These are phyloP conservation scores for Paramecium biaurelia DNA, from an alignment of 73 alveolate genomes.

Conservation along the genomic window DNA sequence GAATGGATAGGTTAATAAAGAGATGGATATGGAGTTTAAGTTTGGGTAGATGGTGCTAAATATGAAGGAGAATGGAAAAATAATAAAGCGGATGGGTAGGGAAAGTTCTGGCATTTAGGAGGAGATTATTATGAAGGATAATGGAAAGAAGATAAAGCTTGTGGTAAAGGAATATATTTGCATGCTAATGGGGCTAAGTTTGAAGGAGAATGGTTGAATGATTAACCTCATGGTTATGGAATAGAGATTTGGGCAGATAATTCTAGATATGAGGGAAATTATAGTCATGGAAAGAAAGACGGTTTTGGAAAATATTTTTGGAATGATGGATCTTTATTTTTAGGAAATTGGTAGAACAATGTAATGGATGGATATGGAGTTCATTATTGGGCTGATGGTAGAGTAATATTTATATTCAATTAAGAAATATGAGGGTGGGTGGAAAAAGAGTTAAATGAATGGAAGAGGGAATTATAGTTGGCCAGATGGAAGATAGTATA, in stretches of 20 bases:
- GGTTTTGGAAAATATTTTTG: slow-evolving; percentile 76
- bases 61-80: slow-evolving; percentile 59
- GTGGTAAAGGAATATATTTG: slow-evolving; percentile 48
- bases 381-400: slow-evolving; percentile 67
- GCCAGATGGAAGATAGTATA: slow-evolving; percentile 68
- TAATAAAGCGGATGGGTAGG: slow-evolving; percentile 57
- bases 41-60: slow-evolving; percentile 56
- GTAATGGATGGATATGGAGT: slow-evolving; percentile 74
- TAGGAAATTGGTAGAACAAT: slow-evolving; percentile 75
- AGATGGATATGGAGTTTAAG: slow-evolving; percentile 55
- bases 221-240: slow-evolving; percentile 72
- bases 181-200: slow-evolving; percentile 56
- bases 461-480: slow-evolving; percentile 64
- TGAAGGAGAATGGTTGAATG: slow-evolving; percentile 74
- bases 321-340: slow-evolving; percentile 68
- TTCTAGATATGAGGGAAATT: slow-evolving; percentile 74
- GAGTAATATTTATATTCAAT: neutral
- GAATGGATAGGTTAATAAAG: slow-evolving; percentile 53
- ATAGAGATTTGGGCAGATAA: slow-evolving; percentile 79
- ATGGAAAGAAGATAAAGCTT: slow-evolving; percentile 63
- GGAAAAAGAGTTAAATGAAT: slow-evolving; percentile 62
- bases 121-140: slow-evolving; percentile 64
- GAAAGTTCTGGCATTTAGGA: slow-evolving; percentile 58
- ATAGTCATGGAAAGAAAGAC: slow-evolving; percentile 72
- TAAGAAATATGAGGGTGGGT: slow-evolving; percentile 30